A percentile compares a stretch with the other conserved stretches of the same genome.
Conservation (phyloP, 2,329 filamentous ascomycete genomes). For the Ophiognomonia clavigignenti-juglandacearum region DNA sequence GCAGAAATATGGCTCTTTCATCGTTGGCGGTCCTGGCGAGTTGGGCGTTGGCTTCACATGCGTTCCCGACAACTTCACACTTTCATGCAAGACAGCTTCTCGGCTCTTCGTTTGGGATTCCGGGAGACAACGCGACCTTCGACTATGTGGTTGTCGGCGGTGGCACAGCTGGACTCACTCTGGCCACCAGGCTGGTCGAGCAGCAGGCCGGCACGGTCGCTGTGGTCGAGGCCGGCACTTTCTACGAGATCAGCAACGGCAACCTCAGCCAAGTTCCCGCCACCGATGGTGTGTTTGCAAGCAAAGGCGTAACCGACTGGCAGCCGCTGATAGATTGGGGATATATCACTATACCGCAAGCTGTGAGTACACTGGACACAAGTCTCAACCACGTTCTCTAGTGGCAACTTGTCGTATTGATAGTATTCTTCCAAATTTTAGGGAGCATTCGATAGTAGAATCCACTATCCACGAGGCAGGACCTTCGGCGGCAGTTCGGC, state of each 20-base stretch:
- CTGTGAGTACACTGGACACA: too few relatives aligned
- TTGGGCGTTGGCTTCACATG: too few relatives aligned
- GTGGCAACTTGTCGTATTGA: not conserved
- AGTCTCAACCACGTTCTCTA: not conserved
- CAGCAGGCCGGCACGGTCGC: conserved; percentile 2
- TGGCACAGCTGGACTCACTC: conserved; percentile 6
- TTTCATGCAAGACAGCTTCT: too few relatives aligned
- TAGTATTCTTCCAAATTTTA: not conserved
- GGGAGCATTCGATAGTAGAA: too few relatives aligned
- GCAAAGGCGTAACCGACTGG: not conserved
- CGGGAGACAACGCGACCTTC: not conserved
- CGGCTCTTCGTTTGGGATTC: too few relatives aligned
- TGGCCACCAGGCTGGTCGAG: conserved; percentile 7
- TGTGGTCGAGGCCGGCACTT: conserved; percentile 7
- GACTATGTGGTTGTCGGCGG: conserved; percentile 13
- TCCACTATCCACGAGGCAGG: conserved; percentile 7
- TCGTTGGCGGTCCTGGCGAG: too few relatives aligned
- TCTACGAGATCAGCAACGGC: not conserved
- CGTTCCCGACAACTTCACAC: too few relatives aligned
- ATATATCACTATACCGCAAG: not conserved
- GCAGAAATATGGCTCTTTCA: too few relatives aligned
- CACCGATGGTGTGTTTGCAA: not conserved
- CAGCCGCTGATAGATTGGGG: conserved; percentile 2
- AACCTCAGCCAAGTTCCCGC: conserved; percentile 8
- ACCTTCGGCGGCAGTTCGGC: conserved; percentile 2